These are phyloP conservation scores for Thelonectria discophora DNA, from an alignment of 2,329 filamentous ascomycete genomes.

Conservation along the genomic window DNA sequence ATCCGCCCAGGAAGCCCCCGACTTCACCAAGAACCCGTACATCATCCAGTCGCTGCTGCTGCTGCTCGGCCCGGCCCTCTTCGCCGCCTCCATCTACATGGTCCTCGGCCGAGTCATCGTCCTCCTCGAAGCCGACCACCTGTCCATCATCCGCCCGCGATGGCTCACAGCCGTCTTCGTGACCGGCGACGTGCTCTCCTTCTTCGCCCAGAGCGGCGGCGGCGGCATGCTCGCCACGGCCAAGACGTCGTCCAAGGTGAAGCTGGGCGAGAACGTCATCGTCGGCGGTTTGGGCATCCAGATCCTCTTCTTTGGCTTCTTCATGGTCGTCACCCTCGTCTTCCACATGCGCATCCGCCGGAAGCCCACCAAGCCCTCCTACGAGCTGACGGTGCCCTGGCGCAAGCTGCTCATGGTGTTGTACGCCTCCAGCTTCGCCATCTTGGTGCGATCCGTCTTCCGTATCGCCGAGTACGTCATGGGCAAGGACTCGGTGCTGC, in stretches of 20 bases:
- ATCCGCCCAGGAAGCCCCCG: constrained; percentile 52
- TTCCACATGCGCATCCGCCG: constrained; percentile 53
- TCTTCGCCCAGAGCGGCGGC: constrained; percentile 47
- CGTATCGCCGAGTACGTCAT: constrained; percentile 54
- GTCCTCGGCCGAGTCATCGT: constrained; percentile 53
- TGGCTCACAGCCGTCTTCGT: constrained; percentile 63
- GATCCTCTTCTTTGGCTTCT: constrained; percentile 63
- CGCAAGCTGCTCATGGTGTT: constrained; percentile 42
- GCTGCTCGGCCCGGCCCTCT: constrained; percentile 52
- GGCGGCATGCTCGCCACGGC: constrained; percentile 40
- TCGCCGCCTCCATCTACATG: constrained; percentile 60
- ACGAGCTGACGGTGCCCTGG: constrained; percentile 43
- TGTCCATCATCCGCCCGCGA: constrained; percentile 53
- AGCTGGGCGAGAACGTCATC: constrained; percentile 57
- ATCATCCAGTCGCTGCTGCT: constrained; percentile 52
- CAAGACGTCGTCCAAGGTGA: constrained; percentile 39
- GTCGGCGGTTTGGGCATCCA: constrained; percentile 63
- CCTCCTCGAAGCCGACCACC: constrained; percentile 49
- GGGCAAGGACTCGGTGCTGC: constrained; percentile 46
- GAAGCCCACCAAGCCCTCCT: constrained; percentile 29
- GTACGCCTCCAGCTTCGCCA: constrained; percentile 44
- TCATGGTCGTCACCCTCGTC: constrained; percentile 56
- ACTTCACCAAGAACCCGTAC: constrained; percentile 47
- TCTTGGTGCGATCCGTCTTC: constrained; percentile 54
- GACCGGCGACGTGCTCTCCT: constrained; percentile 57